phyloP scores from a whole-genome alignment of 495 filamentous ascomycete genomes.

The Hypoxylon intermedium region DNA sequence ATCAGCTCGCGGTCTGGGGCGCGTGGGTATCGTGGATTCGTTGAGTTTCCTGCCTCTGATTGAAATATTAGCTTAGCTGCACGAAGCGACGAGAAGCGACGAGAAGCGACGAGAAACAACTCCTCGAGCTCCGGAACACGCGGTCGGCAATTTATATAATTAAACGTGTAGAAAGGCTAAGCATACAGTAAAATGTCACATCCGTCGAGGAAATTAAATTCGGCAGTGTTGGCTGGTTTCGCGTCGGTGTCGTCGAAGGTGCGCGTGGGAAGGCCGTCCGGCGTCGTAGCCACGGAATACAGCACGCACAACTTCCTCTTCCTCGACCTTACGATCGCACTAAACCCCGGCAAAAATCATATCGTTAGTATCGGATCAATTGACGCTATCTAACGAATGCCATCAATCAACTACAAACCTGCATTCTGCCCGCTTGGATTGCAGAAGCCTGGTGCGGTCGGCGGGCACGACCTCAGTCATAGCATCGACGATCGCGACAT shows the following conservation, averaged over 20 bases:
- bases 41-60: constrained; percentile 74
- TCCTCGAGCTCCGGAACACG: constrained; percentile 25
- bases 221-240: constrained; percentile 57
- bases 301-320: constrained; percentile 86
- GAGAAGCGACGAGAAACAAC: constrained; percentile 25
- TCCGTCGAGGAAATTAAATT: constrained; percentile 72
- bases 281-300: constrained; percentile 65
- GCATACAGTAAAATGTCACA: constrained; percentile 82
- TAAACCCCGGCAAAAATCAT: constrained; percentile 47
- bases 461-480: constrained; percentile 65
- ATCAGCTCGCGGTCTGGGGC: constrained; percentile 51
- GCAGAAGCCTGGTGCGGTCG: constrained; percentile 63
- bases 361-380: constrained; percentile 56
- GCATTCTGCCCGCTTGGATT: constrained; percentile 58
- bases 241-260: constrained; percentile 55
- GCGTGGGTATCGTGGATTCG: constrained; percentile 70
- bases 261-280: constrained; percentile 52
- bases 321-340: constrained; percentile 76
- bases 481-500: constrained; percentile 63
- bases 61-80: constrained; percentile 26
- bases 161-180: background rate
- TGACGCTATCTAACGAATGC: constrained; percentile 49
- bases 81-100: constrained; percentile 19
- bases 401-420: constrained; percentile 45
- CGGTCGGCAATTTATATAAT: constrained; percentile 25